Evolutionary conservation across 352 stramenopile genomes (phyloP).

Genomic region (Aphanomyces astaci): DNA sequence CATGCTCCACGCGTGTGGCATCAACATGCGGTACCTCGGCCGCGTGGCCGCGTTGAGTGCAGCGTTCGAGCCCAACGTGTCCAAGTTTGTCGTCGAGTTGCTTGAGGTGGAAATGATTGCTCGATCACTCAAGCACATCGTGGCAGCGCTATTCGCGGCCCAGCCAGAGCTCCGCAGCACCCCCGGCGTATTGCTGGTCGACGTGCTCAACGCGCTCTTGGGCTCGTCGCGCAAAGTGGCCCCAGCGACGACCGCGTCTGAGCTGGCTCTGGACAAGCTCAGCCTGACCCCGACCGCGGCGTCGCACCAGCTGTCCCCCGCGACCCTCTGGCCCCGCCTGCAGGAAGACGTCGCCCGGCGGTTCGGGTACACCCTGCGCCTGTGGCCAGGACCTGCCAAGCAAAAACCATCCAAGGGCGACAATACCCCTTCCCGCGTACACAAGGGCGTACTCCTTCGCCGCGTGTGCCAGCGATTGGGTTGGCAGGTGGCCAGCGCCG

Average conservation of each 20-base stretch:
- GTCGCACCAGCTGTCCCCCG: conserved; percentile 30
- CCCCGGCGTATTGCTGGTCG: conserved; percentile 64
- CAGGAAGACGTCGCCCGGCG: conserved; percentile 55
- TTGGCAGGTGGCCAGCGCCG: conserved; percentile 82
- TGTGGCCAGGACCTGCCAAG: conserved; percentile 45
- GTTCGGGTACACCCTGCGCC: conserved; percentile 67
- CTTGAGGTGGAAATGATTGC: conserved; percentile 96
- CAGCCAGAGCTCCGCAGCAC: conserved; percentile 52
- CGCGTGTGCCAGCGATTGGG: conserved; percentile 91
- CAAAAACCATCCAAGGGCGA: conserved; percentile 21
- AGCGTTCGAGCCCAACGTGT: conserved; percentile 84
- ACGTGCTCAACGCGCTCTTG: conserved; percentile 82
- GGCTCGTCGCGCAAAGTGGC: conserved; percentile 28
- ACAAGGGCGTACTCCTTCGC: conserved; percentile 81
- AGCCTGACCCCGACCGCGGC: conserved; percentile 13
- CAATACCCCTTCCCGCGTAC: conserved; percentile 39
- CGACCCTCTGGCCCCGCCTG: conserved; percentile 50
- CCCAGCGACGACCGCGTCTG: conserved; percentile 19
- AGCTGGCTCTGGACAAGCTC: conserved; percentile 2
- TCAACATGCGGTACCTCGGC: conserved; percentile 96
- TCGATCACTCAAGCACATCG: conserved; percentile 83
- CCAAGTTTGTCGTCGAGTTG: conserved; percentile 90
- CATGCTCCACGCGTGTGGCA: conserved; percentile 90
- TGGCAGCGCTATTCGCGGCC: conserved; percentile 61
- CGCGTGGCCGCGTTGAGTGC: conserved; percentile 82